Evolutionary conservation across 1,139 yeast species (phyloP).

Genomic region (Suhomyces wounanorum): DNA sequence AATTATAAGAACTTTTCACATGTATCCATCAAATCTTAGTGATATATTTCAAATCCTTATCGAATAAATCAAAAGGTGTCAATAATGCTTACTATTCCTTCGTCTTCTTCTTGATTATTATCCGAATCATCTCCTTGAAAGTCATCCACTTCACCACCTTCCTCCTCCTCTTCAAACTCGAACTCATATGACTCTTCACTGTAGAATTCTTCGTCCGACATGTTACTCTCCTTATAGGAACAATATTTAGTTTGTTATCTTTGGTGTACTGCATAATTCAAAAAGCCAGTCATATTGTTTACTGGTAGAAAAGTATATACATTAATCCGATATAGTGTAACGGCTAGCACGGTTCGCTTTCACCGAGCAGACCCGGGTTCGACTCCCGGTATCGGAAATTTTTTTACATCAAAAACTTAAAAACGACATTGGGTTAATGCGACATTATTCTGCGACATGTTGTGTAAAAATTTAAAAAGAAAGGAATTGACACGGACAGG

Average conservation of each 20-base stretch:
- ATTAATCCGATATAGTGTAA: slow-evolving; percentile 68
- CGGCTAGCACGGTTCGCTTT: slow-evolving; percentile 84
- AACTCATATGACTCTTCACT: slow-evolving; percentile 68
- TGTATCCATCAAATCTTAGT: too few relatives aligned
- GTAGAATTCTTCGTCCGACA: slow-evolving; percentile 60
- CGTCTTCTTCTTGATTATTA: slow-evolving; percentile 20
- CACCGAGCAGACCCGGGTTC: slow-evolving; percentile 85
- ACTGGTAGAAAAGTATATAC: too few relatives aligned
- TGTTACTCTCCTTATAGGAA: slow-evolving; percentile 15
- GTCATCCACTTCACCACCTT: slow-evolving; percentile 9
- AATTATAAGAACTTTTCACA: too few relatives aligned
- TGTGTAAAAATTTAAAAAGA: slow-evolving; percentile 4
- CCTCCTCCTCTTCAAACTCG: slow-evolving; percentile 62
- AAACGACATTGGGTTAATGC: not conserved
- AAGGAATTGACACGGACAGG: slow-evolving; percentile 25
- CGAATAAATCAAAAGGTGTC: not conserved
- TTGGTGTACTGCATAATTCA: not conserved
- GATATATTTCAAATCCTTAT: not conserved
- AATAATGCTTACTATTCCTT: slow-evolving; percentile 19
- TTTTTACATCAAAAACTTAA: not conserved
- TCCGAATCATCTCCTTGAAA: slow-evolving; percentile 26
- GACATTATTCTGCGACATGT: not conserved
- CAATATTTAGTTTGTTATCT: not conserved
- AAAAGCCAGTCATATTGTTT: not conserved
- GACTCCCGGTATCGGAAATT: slow-evolving; percentile 66